Base-by-base conservation (phyloP, 1,284 basidiomycete genomes). In the Apiotrichum porosum region DNA sequence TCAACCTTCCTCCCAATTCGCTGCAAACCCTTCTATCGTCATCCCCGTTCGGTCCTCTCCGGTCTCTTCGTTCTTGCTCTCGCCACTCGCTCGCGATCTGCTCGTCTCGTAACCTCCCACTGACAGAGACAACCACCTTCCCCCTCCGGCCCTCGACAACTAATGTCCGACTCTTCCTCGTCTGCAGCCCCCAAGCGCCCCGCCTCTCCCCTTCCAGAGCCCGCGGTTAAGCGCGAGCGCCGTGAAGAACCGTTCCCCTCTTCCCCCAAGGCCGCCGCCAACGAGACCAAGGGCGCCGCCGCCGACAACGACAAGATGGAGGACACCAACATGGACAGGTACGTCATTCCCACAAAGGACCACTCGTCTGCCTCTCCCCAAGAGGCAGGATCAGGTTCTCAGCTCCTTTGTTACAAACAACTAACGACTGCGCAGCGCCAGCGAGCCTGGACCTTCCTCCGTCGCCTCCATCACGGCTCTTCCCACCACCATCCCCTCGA, bases 261-360 rank as follows among this genome's bases (percentile, higher is more conserved):
- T 13, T 41, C 55, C 14, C 24, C 58, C 34, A 42, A 44, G 23
- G 32, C 33, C 14, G 26, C 44, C 17, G 23, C 37, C 33, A 33
- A 37, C 18, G 37, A 46, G 26, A 15, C 49, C 44, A 37, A 47
- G 28, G 8, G 17, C 28, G 24, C 50, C 9, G 15, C 35, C n/a
- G 30, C 6, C 9, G 34, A 14, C 42, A 18, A 35, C 30, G 38
- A 39, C 32, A 47, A 47, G 38, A 71, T 67, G 67, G 62, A 65
- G 5, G 68, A 65, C 36, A 60, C 56, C 24, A 60, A 60, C 30
- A 62, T 62, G 54, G 61, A 68, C 35, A 60, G 61, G 67, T 71
- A 51, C 43, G 68, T 66, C 17, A 23, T 35, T 10, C 10, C n/a
- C n/a, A n/a, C n/a, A n/a, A n/a, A n/a, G n/a, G n/a, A n/a, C n/a